Percentiles rank a stretch among this genome's conserved stretches.
Evolutionary conservation across 768 basidiomycete genomes (phyloP).

Genomic region (Mrakia frigida): DNA sequence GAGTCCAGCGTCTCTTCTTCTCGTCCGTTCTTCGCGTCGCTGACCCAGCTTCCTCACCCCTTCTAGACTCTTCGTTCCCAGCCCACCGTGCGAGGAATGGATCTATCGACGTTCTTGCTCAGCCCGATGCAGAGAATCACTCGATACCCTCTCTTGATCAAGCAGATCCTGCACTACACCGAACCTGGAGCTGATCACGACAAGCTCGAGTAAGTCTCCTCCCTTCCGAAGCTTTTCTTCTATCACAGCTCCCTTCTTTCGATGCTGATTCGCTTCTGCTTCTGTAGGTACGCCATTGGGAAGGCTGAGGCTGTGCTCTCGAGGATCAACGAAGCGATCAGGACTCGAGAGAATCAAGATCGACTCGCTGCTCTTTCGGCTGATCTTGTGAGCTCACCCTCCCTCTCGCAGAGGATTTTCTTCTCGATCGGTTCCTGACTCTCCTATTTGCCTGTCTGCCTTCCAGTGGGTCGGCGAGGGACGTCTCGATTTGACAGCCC

Average conservation of each 20-base stretch:
- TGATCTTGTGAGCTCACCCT: slow-evolving; percentile 62
- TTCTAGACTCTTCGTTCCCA: slow-evolving; percentile 67
- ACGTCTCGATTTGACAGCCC: slow-evolving; percentile 81
- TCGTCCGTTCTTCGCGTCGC: neutral
- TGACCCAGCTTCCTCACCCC: neutral
- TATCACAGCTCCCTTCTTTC: slow-evolving; percentile 51
- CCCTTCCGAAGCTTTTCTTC: neutral
- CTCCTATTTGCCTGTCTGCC: neutral
- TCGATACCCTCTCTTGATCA: slow-evolving; percentile 65
- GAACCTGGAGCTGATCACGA: slow-evolving; percentile 46
- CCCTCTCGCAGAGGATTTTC: neutral
- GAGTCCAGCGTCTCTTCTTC: neutral
- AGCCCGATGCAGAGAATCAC: slow-evolving; percentile 97
- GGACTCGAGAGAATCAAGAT: slow-evolving; percentile 73
- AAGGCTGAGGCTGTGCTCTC: slow-evolving; percentile 68
- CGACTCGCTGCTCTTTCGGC: slow-evolving; percentile 69
- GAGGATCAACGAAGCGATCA: slow-evolving; percentile 81
- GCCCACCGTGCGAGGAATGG: slow-evolving; percentile 69
- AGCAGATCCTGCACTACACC: slow-evolving; percentile 72
- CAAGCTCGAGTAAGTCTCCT: slow-evolving; percentile 18
- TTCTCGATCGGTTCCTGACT: neutral
- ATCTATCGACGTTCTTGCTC: slow-evolving; percentile 83
- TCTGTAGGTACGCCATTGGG: slow-evolving; percentile 31
- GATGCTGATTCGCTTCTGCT: slow-evolving; percentile 55
- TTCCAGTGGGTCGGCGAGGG: slow-evolving; percentile 36